Conservation (phyloP, 768 basidiomycete genomes). For the Leucocoprinus leucothites region DNA sequence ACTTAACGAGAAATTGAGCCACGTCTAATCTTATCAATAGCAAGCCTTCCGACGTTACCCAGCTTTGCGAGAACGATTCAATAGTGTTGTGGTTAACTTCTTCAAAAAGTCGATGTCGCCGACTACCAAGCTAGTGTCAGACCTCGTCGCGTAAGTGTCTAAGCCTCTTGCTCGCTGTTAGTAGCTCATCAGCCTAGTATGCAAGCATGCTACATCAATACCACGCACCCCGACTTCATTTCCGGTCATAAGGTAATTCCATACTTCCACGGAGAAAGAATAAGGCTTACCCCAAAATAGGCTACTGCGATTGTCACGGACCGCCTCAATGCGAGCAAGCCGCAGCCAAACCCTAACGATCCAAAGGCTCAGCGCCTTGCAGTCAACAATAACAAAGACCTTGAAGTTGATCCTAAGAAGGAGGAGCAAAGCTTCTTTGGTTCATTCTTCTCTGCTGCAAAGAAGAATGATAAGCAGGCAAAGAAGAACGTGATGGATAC, state of each 20-base stretch:
- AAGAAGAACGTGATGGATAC: constrained; percentile 50
- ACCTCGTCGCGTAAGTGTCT: constrained; percentile 80
- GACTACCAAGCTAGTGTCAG: constrained; percentile 90
- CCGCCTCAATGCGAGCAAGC: constrained; percentile 78
- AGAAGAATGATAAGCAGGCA: constrained; percentile 50
- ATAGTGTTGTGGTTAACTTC: constrained; percentile 92
- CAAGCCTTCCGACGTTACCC: constrained; percentile 96
- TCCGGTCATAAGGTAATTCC: constrained; percentile 79
- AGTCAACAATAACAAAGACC: constrained; percentile 91
- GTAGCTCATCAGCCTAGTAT: constrained; percentile 48
- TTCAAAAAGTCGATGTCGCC: constrained; percentile 94
- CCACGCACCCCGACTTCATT: constrained; percentile 98
- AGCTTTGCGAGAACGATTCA: constrained; percentile 95
- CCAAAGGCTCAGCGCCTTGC: constrained; percentile 62
- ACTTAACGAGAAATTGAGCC: background rate
- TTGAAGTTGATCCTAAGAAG: constrained; percentile 87
- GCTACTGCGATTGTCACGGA: constrained; percentile 89
- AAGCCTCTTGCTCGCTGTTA: background rate
- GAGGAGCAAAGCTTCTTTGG: constrained; percentile 93
- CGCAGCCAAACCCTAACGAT: constrained; percentile 54
- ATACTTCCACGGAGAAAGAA: background rate
- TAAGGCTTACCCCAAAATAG: constrained; percentile 31
- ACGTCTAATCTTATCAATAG: constrained; percentile 36
- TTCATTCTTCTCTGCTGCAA: constrained; percentile 81
- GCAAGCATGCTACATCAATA: constrained; percentile 99